Percentiles rank a stretch among this genome's conserved stretches.
phyloP scores from a whole-genome alignment of 2,329 filamentous ascomycete species.

The Diaporthe helianthi region DNA sequence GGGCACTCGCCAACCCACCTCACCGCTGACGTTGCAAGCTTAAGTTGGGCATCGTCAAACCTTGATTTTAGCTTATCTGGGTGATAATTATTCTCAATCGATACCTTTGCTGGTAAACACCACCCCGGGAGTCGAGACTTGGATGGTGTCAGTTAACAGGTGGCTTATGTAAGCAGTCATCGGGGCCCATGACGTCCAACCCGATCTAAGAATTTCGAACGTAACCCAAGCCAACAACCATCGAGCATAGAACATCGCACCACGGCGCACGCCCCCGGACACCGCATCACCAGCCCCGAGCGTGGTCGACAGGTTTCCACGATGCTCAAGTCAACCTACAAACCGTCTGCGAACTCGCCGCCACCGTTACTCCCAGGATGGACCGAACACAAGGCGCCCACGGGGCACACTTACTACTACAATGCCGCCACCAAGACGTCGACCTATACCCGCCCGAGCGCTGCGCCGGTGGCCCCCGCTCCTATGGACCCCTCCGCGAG shows the following conservation, averaged over 20 bases:
- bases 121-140: too few relatives aligned
- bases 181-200: too few relatives aligned
- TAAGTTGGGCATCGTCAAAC: too few relatives aligned
- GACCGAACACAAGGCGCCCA: slow-evolving; percentile 92
- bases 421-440: slow-evolving; percentile 82
- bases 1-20: too few relatives aligned
- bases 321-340: slow-evolving; percentile 83
- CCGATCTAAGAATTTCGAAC: not conserved
- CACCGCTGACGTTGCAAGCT: too few relatives aligned
- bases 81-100: too few relatives aligned
- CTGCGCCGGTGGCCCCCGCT: slow-evolving; percentile 39
- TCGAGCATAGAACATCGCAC: not conserved
- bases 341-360: slow-evolving; percentile 55
- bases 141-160: too few relatives aligned
- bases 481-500: slow-evolving; percentile 45
- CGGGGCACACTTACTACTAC: slow-evolving; percentile 89
- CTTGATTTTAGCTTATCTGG: too few relatives aligned
- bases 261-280: not conserved
- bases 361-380: slow-evolving; percentile 79
- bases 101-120: too few relatives aligned
- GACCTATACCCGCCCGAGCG: slow-evolving; percentile 80
- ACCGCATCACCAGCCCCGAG: not conserved
- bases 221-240: not conserved
- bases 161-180: not conserved
- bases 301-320: not conserved